Evolutionary conservation across 441 rosid genomes (phyloP).

Genomic region (Lepidium campestre): DNA sequence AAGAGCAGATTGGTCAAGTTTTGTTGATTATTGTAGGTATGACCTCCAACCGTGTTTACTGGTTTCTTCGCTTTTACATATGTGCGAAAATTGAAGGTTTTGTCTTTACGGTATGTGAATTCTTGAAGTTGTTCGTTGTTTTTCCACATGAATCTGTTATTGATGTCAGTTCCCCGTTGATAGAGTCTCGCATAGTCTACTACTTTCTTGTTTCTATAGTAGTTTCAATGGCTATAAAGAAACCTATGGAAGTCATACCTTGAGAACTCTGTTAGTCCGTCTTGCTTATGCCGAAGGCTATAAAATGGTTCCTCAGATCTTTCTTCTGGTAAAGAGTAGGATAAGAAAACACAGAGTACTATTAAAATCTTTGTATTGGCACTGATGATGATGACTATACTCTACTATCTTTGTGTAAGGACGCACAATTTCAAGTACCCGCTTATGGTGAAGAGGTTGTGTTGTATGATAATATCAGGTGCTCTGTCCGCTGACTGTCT

Average conservation of each 20-base stretch:
- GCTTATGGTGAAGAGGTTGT: slow-evolving; percentile 69
- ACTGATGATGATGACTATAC: not conserved
- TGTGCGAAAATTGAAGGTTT: not conserved
- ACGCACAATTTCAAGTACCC: slow-evolving; percentile 70
- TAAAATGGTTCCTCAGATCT: not conserved
- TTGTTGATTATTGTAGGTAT: slow-evolving; percentile 74
- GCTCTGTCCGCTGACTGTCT: slow-evolving; percentile 42
- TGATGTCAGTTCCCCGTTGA: not conserved
- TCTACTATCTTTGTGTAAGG: slow-evolving; percentile 34
- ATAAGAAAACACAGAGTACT: not conserved
- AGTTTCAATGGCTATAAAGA: not conserved
- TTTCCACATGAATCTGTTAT: not conserved
- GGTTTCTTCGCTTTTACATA: not conserved
- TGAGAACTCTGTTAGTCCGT: not conserved
- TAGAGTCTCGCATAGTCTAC: not conserved
- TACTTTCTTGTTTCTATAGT: not conserved
- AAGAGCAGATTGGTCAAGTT: slow-evolving; percentile 57
- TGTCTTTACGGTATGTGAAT: not conserved
- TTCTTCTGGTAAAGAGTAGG: not conserved
- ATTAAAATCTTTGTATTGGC: not conserved
- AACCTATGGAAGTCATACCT: not conserved
- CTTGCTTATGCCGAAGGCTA: not conserved
- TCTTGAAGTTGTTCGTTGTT: not conserved
- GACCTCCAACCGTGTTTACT: slow-evolving; percentile 1
- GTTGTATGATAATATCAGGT: slow-evolving; percentile 67